Evolutionary conservation across 768 basidiomycete genomes (phyloP).

Genomic region (Strobilomyces echinocephalus): DNA sequence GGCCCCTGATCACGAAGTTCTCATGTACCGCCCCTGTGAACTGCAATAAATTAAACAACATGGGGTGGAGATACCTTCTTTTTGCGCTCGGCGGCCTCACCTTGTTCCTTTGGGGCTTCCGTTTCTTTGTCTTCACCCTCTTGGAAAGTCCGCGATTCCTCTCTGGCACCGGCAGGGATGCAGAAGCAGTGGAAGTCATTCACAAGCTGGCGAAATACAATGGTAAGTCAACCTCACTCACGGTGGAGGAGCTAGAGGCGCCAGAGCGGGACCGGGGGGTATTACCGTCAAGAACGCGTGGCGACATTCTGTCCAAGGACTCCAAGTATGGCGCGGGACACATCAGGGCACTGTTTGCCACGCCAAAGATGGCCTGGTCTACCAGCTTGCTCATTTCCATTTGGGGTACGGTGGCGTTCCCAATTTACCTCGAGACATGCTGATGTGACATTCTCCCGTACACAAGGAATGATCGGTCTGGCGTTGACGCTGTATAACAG

Average conservation of each 20-base stretch:
- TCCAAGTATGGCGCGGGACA: slow-evolving; percentile 39
- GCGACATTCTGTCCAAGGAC: slow-evolving; percentile 36
- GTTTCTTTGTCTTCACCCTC: slow-evolving; percentile 49
- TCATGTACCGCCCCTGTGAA: slow-evolving; percentile 38
- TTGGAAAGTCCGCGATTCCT: slow-evolving; percentile 57
- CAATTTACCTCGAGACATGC: not conserved
- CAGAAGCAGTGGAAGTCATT: slow-evolving; percentile 45
- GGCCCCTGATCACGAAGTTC: slow-evolving; percentile 54
- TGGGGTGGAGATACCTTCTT: slow-evolving; percentile 63
- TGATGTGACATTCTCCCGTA: not conserved
- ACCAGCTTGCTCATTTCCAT: slow-evolving; percentile 53
- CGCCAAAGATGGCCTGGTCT: slow-evolving; percentile 58
- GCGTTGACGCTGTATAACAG: slow-evolving; percentile 64
- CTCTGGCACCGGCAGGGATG: slow-evolving; percentile 49
- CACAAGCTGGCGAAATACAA: slow-evolving; percentile 50
- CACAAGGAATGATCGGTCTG: slow-evolving; percentile 63
- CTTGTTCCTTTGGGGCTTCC: slow-evolving; percentile 46
- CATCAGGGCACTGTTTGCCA: slow-evolving; percentile 59
- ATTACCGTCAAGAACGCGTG: slow-evolving; percentile 16
- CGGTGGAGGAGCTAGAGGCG: slow-evolving; percentile 40
- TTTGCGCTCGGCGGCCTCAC: slow-evolving; percentile 50
- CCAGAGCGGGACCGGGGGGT: slow-evolving; percentile 20
- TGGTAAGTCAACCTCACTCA: slow-evolving; percentile 38
- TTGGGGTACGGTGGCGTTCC: slow-evolving; percentile 35
- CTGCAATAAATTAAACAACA: slow-evolving; percentile 45